A percentile compares a stretch with the other conserved stretches of the same genome.
These are phyloP conservation scores for Acacia melanoxylon DNA, from an alignment of 306 rosid genomes.

Conservation along the genomic window DNA sequence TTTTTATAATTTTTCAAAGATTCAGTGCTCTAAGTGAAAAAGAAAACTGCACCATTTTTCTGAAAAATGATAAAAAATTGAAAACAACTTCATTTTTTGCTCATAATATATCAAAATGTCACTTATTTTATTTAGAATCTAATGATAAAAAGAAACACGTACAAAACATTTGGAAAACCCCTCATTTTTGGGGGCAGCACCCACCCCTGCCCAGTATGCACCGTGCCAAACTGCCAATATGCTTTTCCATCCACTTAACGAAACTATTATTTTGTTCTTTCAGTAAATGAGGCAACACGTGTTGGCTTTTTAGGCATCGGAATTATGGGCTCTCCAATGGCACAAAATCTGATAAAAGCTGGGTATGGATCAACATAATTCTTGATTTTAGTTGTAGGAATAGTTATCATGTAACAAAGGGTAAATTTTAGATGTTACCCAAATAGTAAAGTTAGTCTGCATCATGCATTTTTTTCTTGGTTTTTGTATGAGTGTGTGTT, in stretches of 20 bases:
- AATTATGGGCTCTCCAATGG: conserved; percentile 98
- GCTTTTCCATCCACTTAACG: background rate
- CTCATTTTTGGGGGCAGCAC: no score
- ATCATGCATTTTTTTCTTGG: background rate
- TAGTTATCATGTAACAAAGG: background rate
- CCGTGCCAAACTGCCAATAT: background rate
- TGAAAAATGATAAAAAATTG: no score
- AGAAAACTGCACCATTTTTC: no score
- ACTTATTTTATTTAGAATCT: no score
- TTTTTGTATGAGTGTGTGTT: background rate
- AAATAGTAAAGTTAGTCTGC: background rate
- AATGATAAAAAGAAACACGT: no score
- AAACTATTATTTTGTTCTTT: conserved; percentile 1
- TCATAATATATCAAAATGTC: no score
- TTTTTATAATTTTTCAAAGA: no score
- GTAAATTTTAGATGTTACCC: background rate
- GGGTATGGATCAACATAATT: conserved; percentile 53
- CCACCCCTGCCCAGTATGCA: background rate
- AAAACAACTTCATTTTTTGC: no score
- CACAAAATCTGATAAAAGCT: conserved; percentile 73
- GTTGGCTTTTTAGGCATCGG: conserved; percentile 91
- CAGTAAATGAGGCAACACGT: conserved; percentile 48
- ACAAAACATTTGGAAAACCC: no score
- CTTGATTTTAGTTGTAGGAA: background rate
- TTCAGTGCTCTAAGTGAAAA: no score